Conservation (phyloP, 1,139 yeast genomes). For the Debaryomyces sp. region DNA sequence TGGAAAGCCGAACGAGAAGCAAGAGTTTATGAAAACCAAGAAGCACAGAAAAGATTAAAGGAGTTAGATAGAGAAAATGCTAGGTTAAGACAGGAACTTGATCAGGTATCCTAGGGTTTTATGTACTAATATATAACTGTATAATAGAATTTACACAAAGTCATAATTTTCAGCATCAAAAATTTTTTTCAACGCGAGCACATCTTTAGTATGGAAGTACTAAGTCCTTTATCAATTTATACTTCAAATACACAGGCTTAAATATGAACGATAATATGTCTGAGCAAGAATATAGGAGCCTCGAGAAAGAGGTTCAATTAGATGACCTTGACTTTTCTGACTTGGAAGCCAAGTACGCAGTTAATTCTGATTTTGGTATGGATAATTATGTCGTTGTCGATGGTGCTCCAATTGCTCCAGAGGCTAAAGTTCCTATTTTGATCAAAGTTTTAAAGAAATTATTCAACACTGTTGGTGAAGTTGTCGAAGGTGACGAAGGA, state of each 20-base stretch:
- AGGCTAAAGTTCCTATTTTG: constrained; percentile 79
- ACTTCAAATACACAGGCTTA: background rate
- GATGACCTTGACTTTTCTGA: constrained; percentile 85
- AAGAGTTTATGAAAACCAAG: constrained; percentile 58
- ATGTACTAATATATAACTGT: background rate
- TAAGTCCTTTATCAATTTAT: background rate
- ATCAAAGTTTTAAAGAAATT: constrained; percentile 84
- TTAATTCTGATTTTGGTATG: constrained; percentile 60
- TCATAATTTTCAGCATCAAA: constrained; percentile 12
- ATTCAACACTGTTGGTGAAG: constrained; percentile 69
- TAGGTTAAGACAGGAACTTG: constrained; percentile 30
- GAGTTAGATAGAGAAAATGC: constrained; percentile 61
- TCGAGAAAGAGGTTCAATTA: constrained; percentile 52
- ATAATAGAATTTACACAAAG: constrained; percentile 12
- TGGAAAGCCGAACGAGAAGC: constrained; percentile 77
- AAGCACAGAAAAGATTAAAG: constrained; percentile 52
- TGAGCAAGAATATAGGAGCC: constrained; percentile 28
- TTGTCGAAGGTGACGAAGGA: constrained; percentile 66
- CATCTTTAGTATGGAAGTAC: background rate
- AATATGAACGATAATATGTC: constrained; percentile 19
- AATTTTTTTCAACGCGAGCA: constrained; percentile 8
- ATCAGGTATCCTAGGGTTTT: constrained; percentile 3
- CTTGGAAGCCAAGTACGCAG: constrained; percentile 74
- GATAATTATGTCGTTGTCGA: constrained; percentile 87
- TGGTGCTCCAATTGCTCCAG: constrained; percentile 96